phyloP scores from a whole-genome alignment of 768 basidiomycete species.

The Hygrophorus russula region DNA sequence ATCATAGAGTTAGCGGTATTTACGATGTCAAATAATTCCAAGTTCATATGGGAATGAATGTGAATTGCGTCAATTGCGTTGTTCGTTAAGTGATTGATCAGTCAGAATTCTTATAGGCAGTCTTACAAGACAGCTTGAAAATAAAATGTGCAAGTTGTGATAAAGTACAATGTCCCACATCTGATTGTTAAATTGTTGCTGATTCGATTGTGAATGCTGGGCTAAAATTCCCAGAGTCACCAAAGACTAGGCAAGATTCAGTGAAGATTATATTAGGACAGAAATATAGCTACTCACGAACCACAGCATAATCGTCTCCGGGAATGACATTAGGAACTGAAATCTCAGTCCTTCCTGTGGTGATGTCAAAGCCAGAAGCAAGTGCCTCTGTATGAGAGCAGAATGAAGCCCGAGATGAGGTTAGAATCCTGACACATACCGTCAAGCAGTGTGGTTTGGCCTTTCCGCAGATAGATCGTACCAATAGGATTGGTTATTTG shows the following conservation, averaged over 20 bases:
- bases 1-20: too few relatives aligned
- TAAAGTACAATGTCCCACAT: neutral
- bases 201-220: slow-evolving; percentile 14
- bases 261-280: neutral
- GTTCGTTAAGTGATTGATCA: too few relatives aligned
- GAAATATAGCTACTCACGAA: slow-evolving; percentile 21
- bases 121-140: neutral
- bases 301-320: slow-evolving; percentile 24
- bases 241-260: slow-evolving; percentile 25
- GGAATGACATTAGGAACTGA: slow-evolving; percentile 23
- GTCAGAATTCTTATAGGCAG: too few relatives aligned
- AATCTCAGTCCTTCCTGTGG: slow-evolving; percentile 20
- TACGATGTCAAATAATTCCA: too few relatives aligned
- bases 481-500: slow-evolving; percentile 40
- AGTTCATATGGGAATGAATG: too few relatives aligned
- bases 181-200: neutral
- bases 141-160: too few relatives aligned
- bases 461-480: slow-evolving; percentile 28
- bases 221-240: slow-evolving; percentile 37
- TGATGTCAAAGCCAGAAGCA: slow-evolving; percentile 26
- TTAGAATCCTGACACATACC: neutral
- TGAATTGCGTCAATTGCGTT: too few relatives aligned
- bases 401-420: neutral
- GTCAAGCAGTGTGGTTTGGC: slow-evolving; percentile 13
- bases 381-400: slow-evolving; percentile 15